These are phyloP conservation scores for Amorphotheca resinae DNA, from an alignment of 495 filamentous ascomycete species.

Conservation along the genomic window DNA sequence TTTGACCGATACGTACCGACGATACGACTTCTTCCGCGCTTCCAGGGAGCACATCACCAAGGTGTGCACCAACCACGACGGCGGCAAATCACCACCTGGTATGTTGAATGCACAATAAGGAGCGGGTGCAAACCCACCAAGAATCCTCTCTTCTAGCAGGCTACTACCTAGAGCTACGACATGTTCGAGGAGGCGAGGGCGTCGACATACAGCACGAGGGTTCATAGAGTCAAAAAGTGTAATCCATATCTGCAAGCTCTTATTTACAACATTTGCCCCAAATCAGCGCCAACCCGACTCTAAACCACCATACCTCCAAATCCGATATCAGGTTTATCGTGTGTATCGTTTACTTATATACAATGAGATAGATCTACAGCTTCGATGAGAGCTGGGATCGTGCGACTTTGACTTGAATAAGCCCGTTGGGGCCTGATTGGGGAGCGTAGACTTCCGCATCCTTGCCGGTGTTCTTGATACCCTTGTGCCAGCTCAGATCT, in stretches of 20 bases:
- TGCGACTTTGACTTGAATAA: constrained; percentile 89
- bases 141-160: no score
- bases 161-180: no score
- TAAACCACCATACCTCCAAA: background rate
- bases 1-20: no score
- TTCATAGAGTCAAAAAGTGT: no score
- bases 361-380: constrained; percentile 20
- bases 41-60: no score
- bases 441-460: constrained; percentile 93
- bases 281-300: background rate
- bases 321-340: background rate
- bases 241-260: background rate
- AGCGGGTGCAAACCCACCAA: no score
- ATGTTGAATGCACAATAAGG: no score
- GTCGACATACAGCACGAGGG: no score
- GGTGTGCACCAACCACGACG: no score
- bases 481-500: constrained; percentile 97
- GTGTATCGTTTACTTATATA: background rate
- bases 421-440: constrained; percentile 82
- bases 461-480: constrained; percentile 90
- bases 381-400: constrained; percentile 28
- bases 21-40: no score
- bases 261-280: background rate
- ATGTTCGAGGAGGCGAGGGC: no score
- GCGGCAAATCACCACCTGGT: no score